These are phyloP conservation scores for Geotrichum phurueaensis DNA, from an alignment of 1,139 yeast genomes.

Conservation along the genomic window DNA sequence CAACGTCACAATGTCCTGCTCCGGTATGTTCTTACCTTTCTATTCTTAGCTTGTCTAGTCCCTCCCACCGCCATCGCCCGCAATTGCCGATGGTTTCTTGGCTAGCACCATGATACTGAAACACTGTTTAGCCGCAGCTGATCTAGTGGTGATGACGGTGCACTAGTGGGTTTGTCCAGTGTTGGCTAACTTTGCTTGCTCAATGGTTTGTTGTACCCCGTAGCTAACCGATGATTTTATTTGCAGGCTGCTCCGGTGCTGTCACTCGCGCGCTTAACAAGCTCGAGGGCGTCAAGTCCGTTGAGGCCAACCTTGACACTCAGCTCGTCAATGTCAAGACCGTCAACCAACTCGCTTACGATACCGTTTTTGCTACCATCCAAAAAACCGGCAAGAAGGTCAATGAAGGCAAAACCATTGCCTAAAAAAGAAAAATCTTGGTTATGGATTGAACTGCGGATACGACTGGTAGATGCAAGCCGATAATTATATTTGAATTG, in stretches of 20 bases:
- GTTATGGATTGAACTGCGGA: not conserved
- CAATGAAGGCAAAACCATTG: conserved; percentile 48
- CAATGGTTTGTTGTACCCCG: not conserved
- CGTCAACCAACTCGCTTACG: conserved; percentile 51
- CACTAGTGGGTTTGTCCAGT: not conserved
- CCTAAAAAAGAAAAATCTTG: conserved; percentile 18
- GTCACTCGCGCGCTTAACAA: conserved; percentile 69
- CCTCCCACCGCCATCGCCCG: not conserved
- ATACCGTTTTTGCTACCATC: conserved; percentile 70
- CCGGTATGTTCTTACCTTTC: conserved; percentile 39
- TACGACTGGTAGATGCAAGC: not conserved
- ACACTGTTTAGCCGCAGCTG: too few species aligned
- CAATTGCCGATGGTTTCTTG: not conserved
- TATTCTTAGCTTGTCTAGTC: not conserved
- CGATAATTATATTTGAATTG: not conserved
- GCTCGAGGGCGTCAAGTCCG: conserved; percentile 63
- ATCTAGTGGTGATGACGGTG: too few species aligned
- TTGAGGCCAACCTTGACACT: conserved; percentile 68
- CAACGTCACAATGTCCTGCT: conserved; percentile 75
- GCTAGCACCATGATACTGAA: too few species aligned
- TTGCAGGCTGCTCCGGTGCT: conserved; percentile 74
- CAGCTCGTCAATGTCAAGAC: conserved; percentile 81
- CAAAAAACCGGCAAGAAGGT: conserved; percentile 89
- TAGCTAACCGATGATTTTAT: not conserved
- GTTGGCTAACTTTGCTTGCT: not conserved